These are phyloP conservation scores for Talinum fruticosum DNA, from an alignment of 148 eudicot species.

Conservation along the genomic window DNA sequence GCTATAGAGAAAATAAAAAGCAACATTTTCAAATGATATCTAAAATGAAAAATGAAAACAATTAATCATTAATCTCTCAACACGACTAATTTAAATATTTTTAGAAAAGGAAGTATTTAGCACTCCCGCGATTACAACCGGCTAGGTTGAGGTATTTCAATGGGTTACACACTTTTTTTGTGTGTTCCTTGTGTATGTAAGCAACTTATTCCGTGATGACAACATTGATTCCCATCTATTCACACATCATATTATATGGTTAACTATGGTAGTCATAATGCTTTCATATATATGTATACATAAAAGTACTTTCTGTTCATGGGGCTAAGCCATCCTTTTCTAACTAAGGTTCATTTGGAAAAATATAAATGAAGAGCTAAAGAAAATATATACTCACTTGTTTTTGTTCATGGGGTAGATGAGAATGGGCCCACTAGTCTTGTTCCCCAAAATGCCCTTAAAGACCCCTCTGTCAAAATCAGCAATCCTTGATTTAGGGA, in stretches of 20 bases:
- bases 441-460: conserved; percentile 84
- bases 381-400: conserved; percentile 58
- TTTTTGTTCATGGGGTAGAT: conserved; percentile 95
- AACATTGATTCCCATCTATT: conserved; percentile 27
- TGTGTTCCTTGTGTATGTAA: conserved; percentile 2
- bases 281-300: conserved; percentile 2
- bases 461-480: conserved; percentile 83
- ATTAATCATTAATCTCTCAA: neutral
- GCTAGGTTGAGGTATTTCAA: too few species aligned
- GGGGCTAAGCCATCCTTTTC: neutral
- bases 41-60: neutral
- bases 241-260: neutral
- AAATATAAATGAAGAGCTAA: conserved; percentile 12
- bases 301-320: too few species aligned
- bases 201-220: conserved; percentile 22
- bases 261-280: neutral
- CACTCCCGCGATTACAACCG: neutral
- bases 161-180: too few species aligned
- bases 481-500: conserved; percentile 75
- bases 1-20: neutral
- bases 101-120: neutral
- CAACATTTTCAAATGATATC: neutral
- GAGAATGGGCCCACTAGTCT: conserved; percentile 91
- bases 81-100: neutral
- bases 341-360: neutral